These are phyloP conservation scores for Candida gigantensis DNA, from an alignment of 1,139 yeast genomes.

Conservation along the genomic window DNA sequence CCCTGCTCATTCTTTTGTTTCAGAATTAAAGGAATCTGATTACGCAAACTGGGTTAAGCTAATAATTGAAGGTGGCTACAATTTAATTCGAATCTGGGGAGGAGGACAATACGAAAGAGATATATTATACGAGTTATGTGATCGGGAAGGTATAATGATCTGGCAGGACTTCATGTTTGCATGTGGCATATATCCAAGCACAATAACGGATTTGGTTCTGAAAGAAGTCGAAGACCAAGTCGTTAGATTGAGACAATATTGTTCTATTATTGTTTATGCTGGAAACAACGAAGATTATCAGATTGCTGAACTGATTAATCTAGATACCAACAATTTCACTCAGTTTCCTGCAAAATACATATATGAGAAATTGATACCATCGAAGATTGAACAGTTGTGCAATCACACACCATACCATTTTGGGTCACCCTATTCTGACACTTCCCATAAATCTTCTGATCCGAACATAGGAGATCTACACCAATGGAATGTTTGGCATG, in stretches of 20 bases:
- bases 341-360: constrained; percentile 42
- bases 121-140: constrained; percentile 44
- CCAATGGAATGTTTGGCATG: constrained; percentile 56
- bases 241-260: constrained; percentile 36
- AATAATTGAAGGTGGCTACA: constrained; percentile 39
- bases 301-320: constrained; percentile 35
- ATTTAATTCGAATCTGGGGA: constrained; percentile 51
- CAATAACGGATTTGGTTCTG: constrained; percentile 26
- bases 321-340: constrained; percentile 30
- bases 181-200: constrained; percentile 50
- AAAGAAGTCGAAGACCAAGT: constrained; percentile 38
- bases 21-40: constrained; percentile 29
- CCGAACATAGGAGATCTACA: constrained; percentile 45
- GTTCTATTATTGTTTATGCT: constrained; percentile 33
- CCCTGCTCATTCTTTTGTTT: constrained; percentile 44
- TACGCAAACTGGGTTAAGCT: constrained; percentile 35
- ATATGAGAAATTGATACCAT: constrained; percentile 40
- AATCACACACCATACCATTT: constrained; percentile 37
- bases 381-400: constrained; percentile 21
- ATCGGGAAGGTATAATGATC: constrained; percentile 41
- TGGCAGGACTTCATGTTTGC: constrained; percentile 60
- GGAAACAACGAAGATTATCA: constrained; percentile 54
- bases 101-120: constrained; percentile 50
- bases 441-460: constrained; percentile 34
- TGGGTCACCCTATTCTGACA: constrained; percentile 42